phyloP scores from a whole-genome alignment of 1,139 yeast genomes.

The Kodamaea fungicola region DNA sequence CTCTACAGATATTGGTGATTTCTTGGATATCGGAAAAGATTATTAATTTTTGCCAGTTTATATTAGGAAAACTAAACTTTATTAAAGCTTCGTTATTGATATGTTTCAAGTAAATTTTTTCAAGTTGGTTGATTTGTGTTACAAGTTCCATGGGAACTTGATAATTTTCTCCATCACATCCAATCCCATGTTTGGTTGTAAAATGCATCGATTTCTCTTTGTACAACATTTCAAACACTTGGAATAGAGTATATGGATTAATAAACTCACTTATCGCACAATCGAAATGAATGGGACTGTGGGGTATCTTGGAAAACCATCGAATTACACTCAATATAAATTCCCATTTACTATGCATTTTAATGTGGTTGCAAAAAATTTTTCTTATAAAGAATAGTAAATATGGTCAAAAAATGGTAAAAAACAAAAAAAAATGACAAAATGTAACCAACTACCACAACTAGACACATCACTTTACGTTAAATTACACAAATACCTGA shows the following conservation, averaged over 20 bases:
- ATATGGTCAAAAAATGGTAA: no score
- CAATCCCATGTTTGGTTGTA: not conserved
- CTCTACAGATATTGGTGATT: constrained; percentile 15
- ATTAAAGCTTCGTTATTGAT: constrained; percentile 6
- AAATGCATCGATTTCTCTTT: constrained; percentile 6
- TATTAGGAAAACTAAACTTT: constrained; percentile 1
- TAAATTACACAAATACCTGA: no score
- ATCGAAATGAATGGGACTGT: constrained; percentile 13
- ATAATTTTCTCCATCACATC: constrained; percentile 2
- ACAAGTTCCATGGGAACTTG: constrained; percentile 9
- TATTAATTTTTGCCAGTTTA: constrained; percentile 13
- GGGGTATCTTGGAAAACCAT: constrained; percentile 25
- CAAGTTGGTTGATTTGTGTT: constrained; percentile 13
- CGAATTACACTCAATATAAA: constrained; percentile 18
- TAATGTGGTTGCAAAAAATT: no score
- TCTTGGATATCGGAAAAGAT: constrained; percentile 15
- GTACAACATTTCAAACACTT: constrained; percentile 13
- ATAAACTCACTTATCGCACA: constrained; percentile 11
- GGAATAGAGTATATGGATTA: constrained; percentile 13
- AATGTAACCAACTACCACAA: no score
- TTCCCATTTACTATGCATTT: not conserved
- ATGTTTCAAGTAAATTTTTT: constrained; percentile 13
- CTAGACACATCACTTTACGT: no score
- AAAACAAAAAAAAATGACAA: not conserved
- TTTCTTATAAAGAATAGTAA: no score